Percentiles rank a stretch among this genome's conserved stretches.
phyloP scores from a whole-genome alignment of 1,284 basidiomycete genomes.

The Puccinia horiana region DNA sequence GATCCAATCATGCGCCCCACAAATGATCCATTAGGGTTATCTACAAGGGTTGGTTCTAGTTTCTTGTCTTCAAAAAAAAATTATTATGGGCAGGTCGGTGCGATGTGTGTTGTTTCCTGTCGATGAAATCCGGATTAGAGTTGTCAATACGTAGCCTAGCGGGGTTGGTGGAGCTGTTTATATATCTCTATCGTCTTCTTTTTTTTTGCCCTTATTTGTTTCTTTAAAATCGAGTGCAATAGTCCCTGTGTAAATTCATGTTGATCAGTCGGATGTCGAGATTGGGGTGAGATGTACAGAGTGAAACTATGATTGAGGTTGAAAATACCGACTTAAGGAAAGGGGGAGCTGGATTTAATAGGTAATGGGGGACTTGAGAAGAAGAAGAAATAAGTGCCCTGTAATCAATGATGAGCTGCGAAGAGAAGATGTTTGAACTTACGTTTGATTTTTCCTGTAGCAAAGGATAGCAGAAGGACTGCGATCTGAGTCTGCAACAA shows the following conservation, averaged over 20 bases:
- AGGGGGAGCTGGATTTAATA: conserved; percentile 46
- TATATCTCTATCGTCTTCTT: background rate
- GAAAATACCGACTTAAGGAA: conserved; percentile 25
- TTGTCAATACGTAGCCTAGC: background rate
- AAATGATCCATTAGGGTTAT: background rate
- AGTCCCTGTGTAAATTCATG: conserved; percentile 11
- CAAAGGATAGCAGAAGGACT: conserved; percentile 44
- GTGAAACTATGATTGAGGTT: background rate
- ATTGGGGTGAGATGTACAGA: background rate
- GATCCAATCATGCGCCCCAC: background rate
- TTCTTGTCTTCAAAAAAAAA: too few species aligned
- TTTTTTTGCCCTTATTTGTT: background rate
- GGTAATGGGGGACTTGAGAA: conserved; percentile 38
- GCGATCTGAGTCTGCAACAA: conserved; percentile 42
- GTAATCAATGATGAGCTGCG: background rate
- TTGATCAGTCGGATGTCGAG: background rate
- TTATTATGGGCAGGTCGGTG: background rate
- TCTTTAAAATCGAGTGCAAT: conserved; percentile 42
- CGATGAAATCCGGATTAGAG: background rate
- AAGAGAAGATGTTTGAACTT: background rate
- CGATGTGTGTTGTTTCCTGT: background rate
- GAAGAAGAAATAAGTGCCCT: background rate
- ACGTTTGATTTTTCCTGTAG: conserved; percentile 46
- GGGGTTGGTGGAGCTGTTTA: background rate
- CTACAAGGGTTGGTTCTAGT: too few species aligned